Base-by-base conservation (phyloP, 768 basidiomycete species). In the Rhizopogon sp. region DNA sequence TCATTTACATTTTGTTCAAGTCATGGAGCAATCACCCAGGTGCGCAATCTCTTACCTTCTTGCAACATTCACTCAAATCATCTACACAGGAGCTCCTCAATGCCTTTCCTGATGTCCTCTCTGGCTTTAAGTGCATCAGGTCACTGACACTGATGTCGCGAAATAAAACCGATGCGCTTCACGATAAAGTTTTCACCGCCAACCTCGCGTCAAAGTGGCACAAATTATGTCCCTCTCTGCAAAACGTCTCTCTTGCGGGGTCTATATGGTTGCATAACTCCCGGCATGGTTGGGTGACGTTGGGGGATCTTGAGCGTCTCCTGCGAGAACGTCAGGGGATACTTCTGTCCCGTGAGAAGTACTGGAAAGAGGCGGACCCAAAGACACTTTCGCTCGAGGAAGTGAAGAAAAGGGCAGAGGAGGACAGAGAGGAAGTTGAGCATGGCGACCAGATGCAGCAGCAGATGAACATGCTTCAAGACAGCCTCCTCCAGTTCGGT, bases 111-210 rank as follows among this genome's bases (percentile, higher is more conserved):
- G 35, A 54, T 13, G 58, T 67, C 57, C 46, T 66, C 29, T 60
- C 62, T n/a, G 58, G 55, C 5, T 66, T 67, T 33, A 52, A 56
- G 8, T 53, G 37, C 35, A 53, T 67, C 44, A 59, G 49, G 9
- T 64, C 64, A 10, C 43, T 67, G 51, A 61, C 53, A 31, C 47
- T 67, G n/a, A 56, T 64, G 39, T 67, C 64, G 37, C 61, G 61
- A 55, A 60, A 66, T 42, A 51, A 33, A 37, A 41, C 44, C 9
- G 64, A 66, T 43, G 60, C 58, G 11, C 41, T 67, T 9, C 58
- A 62, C 22, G 59, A 57, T 16, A 51, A 52, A 9, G 40, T 58
- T 10, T 37, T 57, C 39, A 46, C 57, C 17, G 40, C 43, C 1
- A 33, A 50, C 33, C 58, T 67, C 5, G 58, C 55, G 5, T 39